These are phyloP conservation scores for Diaporthe helianthi DNA, from an alignment of 2,329 filamentous ascomycete genomes.

Conservation along the genomic window DNA sequence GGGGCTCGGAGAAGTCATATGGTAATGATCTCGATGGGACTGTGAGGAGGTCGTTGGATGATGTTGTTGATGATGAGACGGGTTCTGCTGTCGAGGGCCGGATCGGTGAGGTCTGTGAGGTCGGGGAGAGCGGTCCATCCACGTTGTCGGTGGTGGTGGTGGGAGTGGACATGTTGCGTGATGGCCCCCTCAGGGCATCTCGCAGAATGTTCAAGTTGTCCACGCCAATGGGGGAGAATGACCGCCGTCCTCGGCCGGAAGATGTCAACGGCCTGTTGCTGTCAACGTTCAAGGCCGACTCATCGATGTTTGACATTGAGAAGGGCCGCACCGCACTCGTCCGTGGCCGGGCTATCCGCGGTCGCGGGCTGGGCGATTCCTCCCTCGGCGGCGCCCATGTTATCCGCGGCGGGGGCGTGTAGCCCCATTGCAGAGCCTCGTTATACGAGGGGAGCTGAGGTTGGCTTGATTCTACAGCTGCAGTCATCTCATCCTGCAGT, in stretches of 20 bases:
- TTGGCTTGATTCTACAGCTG: slow-evolving; percentile 4
- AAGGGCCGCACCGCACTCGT: slow-evolving; percentile 5
- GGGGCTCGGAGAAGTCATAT: not conserved
- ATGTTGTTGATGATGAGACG: too few relatives aligned
- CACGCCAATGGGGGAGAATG: not conserved
- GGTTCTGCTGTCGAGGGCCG: slow-evolving; percentile 16
- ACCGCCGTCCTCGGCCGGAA: not conserved
- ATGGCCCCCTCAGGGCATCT: not conserved
- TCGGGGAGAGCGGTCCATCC: not conserved
- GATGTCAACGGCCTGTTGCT: not conserved
- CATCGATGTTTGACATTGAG: slow-evolving; percentile 24
- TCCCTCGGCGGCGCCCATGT: slow-evolving; percentile 26
- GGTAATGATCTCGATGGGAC: slow-evolving; percentile 1
- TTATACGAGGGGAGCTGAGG: slow-evolving; percentile 24
- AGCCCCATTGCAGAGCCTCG: slow-evolving; percentile 28
- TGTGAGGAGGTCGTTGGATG: slow-evolving; percentile 1
- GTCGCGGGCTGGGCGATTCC: not conserved
- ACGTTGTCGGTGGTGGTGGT: too few relatives aligned
- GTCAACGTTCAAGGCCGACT: not conserved
- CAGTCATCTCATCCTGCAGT: slow-evolving; percentile 14
- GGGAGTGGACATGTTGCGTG: not conserved
- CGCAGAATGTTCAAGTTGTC: slow-evolving; percentile 1
- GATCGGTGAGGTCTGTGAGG: not conserved
- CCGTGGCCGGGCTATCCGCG: not conserved
- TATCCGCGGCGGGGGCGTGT: slow-evolving; percentile 24